phyloP scores from a whole-genome alignment of 2,329 filamentous ascomycete genomes.

The Daldinia eschscholtzii region DNA sequence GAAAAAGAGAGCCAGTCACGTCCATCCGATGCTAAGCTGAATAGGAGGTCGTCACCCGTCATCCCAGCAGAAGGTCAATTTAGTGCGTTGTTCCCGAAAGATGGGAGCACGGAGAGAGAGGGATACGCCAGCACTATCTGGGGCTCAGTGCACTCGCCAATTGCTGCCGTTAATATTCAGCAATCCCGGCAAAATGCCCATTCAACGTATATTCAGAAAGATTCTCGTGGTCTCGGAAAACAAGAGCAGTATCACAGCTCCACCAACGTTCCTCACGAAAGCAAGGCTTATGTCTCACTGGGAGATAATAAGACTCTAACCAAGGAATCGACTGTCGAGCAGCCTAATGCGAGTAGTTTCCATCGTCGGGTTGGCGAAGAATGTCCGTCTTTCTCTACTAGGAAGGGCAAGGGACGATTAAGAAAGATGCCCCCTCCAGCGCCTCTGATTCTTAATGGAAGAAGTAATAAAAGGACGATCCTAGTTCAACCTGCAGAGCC shows the following conservation, averaged over 20 bases:
- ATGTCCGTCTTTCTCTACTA: slow-evolving; percentile 69
- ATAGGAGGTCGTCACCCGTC: slow-evolving; percentile 65
- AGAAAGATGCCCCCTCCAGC: slow-evolving; percentile 69
- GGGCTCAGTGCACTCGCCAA: slow-evolving; percentile 65
- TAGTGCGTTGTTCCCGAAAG: slow-evolving; percentile 54
- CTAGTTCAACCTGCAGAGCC: slow-evolving; percentile 63
- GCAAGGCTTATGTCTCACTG: slow-evolving; percentile 57
- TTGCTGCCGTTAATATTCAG: slow-evolving; percentile 60
- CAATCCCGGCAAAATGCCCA: slow-evolving; percentile 58
- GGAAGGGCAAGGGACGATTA: slow-evolving; percentile 59
- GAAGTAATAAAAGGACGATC: slow-evolving; percentile 57
- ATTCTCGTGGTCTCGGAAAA: slow-evolving; percentile 35
- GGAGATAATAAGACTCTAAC: slow-evolving; percentile 38
- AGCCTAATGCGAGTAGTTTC: slow-evolving; percentile 55
- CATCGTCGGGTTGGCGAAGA: slow-evolving; percentile 70
- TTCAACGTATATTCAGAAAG: slow-evolving; percentile 57
- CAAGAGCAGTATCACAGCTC: slow-evolving; percentile 2
- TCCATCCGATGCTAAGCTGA: slow-evolving; percentile 49
- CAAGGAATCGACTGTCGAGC: slow-evolving; percentile 19
- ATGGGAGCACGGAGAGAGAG: slow-evolving; percentile 53
- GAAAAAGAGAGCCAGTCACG: slow-evolving; percentile 31
- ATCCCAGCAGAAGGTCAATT: slow-evolving; percentile 58
- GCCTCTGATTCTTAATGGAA: slow-evolving; percentile 64
- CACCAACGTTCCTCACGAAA: slow-evolving; percentile 47
- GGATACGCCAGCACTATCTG: slow-evolving; percentile 62